phyloP scores from a whole-genome alignment of 2,329 filamentous ascomycete species.

The Fusarium xyrophilum region DNA sequence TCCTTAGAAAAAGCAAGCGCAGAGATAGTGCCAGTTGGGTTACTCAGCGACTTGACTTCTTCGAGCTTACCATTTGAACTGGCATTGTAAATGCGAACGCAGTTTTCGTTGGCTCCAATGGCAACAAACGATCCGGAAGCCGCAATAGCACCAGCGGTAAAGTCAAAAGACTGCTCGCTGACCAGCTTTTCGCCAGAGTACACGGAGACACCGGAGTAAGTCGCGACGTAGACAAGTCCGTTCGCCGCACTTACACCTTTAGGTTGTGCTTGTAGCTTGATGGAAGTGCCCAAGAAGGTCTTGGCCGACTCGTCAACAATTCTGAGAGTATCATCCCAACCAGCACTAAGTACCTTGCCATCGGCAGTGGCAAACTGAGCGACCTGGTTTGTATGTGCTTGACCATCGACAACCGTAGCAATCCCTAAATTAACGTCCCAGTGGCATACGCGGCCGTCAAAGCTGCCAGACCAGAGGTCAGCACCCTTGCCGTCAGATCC shows the following conservation, averaged over 20 bases:
- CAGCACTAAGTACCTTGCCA: constrained; percentile 80
- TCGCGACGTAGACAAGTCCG: constrained; percentile 63
- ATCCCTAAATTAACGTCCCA: constrained; percentile 80
- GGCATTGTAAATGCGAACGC: constrained; percentile 73
- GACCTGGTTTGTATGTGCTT: constrained; percentile 85
- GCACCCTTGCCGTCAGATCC: constrained; percentile 60
- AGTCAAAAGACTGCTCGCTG: constrained; percentile 65
- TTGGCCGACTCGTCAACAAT: constrained; percentile 76
- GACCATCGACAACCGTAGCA: constrained; percentile 77
- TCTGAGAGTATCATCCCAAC: constrained; percentile 92
- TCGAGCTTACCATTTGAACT: constrained; percentile 63
- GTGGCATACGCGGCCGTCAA: constrained; percentile 83
- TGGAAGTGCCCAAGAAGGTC: constrained; percentile 74
- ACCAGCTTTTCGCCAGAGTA: constrained; percentile 68
- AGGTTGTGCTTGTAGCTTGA: constrained; percentile 79
- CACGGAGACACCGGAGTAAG: constrained; percentile 58
- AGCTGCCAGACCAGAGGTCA: constrained; percentile 87
- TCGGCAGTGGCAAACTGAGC: constrained; percentile 71
- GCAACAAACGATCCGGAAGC: constrained; percentile 73
- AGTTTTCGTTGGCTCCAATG: constrained; percentile 76
- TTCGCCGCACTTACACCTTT: constrained; percentile 70
- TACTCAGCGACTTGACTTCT: constrained; percentile 65
- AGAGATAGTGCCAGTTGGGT: constrained; percentile 75
- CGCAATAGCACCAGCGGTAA: constrained; percentile 74
- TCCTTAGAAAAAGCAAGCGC: constrained; percentile 82